phyloP scores from a whole-genome alignment of 352 stramenopile genomes.

The Saprolegnia parasitica region DNA sequence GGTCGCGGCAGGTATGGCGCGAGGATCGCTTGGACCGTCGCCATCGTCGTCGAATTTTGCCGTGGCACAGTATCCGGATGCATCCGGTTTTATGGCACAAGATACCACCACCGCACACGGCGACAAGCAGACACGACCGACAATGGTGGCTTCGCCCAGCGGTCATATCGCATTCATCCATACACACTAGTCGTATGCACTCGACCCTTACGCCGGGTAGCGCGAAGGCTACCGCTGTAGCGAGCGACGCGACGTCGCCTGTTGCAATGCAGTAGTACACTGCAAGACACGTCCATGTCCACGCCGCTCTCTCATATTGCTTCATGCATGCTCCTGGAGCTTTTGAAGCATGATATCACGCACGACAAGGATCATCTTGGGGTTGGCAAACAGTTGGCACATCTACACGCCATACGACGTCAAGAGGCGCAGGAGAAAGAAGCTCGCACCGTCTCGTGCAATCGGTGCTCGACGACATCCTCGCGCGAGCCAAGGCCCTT shows the following conservation, averaged over 20 bases:
- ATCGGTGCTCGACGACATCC: neutral
- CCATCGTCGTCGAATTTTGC: neutral
- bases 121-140: no score
- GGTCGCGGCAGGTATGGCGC: slow-evolving; percentile 11
- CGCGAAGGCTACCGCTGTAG: no score
- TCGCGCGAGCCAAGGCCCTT: neutral
- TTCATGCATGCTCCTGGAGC: neutral
- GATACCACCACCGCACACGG: neutral
- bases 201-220: no score
- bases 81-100: slow-evolving; percentile 1
- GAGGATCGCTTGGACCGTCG: neutral
- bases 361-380: slow-evolving; percentile 21
- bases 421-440: no score
- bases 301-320: neutral
- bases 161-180: no score
- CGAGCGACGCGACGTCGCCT: neutral
- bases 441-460: slow-evolving; percentile 13
- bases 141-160: no score
- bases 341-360: slow-evolving; percentile 21
- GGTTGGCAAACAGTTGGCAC: slow-evolving; percentile 23
- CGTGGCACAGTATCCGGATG: neutral
- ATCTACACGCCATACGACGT: neutral
- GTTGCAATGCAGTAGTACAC: neutral
- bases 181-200: no score
- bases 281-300: neutral